Evolutionary conservation across 208 protist genomes (phyloP), one percentile per base, ranked within the genome.

Genomic region (Novymonas esmeraldas): DNA sequence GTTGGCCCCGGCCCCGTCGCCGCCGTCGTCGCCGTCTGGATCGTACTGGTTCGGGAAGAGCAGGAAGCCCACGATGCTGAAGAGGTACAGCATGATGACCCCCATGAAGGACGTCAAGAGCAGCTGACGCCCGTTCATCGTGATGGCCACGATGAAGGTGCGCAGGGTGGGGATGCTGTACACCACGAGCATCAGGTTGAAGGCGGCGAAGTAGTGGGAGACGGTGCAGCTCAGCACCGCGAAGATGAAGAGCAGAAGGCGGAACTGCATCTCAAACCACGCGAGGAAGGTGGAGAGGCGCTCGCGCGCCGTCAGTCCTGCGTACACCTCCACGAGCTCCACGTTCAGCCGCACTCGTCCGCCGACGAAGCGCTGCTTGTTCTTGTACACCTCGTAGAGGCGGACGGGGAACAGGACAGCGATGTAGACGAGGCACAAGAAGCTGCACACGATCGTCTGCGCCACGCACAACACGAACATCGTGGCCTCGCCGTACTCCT

Each of bases 41-140:
- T 80, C 70, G 71, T 85, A 94, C 64, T 76, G 62, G 20, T 42
- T 49, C 10, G 78, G 61, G 69, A 95, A 95, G 28, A 81, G 26
- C 49, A 91, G 50, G 55, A 81, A 91, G 58, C 85, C 85, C n/a
- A 89, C 69, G 54, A 93, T 95, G 49, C 77, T 83, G 70, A 95
- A 93, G 26, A 95, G 74, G 50, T 95, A 95, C 16, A 95, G 56
- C 45, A 92, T 73, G 41, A 95, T 82, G 44, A 92, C 24, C 16
- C 86, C 89, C 36, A 95, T 75, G 39, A 89, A 61, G 1, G 78
- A 73, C 1, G 89, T 84, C 36, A 91, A 66, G 44, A 93, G 63
- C 38, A 95, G 78, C 73, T 89, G 82, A 60, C 82, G 80, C 29
- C 89, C 85, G 73, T 95, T 95, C 64, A 84, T 75, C 50, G 87